Percentiles rank a stretch among this genome's conserved stretches.
These are phyloP conservation scores for Aristolochia californica DNA, from an alignment of 164 flowering plant species.

Conservation along the genomic window DNA sequence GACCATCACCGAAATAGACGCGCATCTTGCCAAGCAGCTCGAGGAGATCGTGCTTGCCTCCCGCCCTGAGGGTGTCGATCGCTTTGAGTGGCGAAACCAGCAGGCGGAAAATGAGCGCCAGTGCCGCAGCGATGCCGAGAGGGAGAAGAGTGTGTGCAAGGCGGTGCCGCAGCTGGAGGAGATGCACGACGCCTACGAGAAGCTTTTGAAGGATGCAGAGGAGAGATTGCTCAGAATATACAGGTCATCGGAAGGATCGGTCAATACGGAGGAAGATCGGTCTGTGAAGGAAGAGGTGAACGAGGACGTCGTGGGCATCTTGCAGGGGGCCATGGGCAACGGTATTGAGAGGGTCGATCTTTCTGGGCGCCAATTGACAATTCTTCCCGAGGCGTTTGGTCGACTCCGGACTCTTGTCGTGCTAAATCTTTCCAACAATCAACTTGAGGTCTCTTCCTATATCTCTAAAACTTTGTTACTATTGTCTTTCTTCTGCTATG, in stretches of 20 bases:
- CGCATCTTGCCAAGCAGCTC: slow-evolving; percentile 22
- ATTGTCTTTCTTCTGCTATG: too few relatives aligned
- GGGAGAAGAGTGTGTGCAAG: slow-evolving; percentile 39
- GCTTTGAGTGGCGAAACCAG: slow-evolving; percentile 28
- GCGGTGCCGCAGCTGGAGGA: slow-evolving; percentile 60
- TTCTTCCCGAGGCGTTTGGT: slow-evolving; percentile 83
- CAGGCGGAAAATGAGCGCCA: slow-evolving; percentile 33
- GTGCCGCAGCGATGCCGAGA: slow-evolving; percentile 33
- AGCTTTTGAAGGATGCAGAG: slow-evolving; percentile 66
- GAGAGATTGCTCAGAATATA: slow-evolving; percentile 51
- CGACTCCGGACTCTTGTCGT: slow-evolving; percentile 34
- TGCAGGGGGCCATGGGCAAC: slow-evolving; percentile 36
- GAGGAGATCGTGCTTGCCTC: slow-evolving; percentile 38
- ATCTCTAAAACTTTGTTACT: background rate
- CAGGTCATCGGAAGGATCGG: slow-evolving; percentile 21
- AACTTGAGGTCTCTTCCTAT: slow-evolving; percentile 45
- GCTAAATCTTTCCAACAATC: slow-evolving; percentile 60
- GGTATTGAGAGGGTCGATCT: slow-evolving; percentile 51
- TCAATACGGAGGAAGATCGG: slow-evolving; percentile 2
- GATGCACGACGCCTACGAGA: slow-evolving; percentile 73
- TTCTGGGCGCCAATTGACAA: slow-evolving; percentile 35
- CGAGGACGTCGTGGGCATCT: slow-evolving; percentile 63
- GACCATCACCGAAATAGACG: slow-evolving; percentile 35
- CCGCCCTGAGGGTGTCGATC: slow-evolving; percentile 26
- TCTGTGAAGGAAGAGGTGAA: slow-evolving; percentile 29